Evolutionary conservation across 140 eudicot species (phyloP), one percentile per base, ranked within the genome.

Genomic region (Ambrosia hybrid): DNA sequence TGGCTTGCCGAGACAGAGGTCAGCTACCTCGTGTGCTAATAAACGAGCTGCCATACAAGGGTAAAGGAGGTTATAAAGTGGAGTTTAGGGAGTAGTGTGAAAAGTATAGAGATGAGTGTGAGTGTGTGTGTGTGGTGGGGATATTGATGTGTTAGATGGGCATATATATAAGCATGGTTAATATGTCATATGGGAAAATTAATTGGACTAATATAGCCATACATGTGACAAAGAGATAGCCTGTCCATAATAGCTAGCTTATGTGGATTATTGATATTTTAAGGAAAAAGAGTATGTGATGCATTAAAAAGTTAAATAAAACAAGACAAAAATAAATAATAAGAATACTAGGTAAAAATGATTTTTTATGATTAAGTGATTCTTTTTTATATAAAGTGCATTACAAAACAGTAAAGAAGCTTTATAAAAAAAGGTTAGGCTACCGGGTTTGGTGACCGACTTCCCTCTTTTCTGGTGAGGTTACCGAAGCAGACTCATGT

Each of bases 1-100:
- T 51, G 95, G 98, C 74, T 92, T 92, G 75, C 98, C 98, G 57
- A 92, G 79, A 61, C 98, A 92, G 79, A 92, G 95, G 79, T 92
- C 98, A 63, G 95, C 83, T 74, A 89, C 91, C 85, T 78, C 88
- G 65, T 83, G 81, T 60, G 80, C 72, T 51, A 85, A 71, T 9
- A 92, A 76, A 43, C 89, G 85, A 80, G 57, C 87, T 85, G 96
- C 96, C 96, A 89, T 92, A 74, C 89, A 85, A 13, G 26, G 57
- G n/a, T 63, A 7, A 46, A 55, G 38, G 65, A 14, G 34, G 30
- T 58, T 72, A 11, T 61, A 11, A 14, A 14, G 33, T 38, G 57
- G 33, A 10, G 13, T 17, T 2, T 51, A 13, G 12, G 72, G 72
- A 62, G 49, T 13, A 3, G 17, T 3, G 15, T 37, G 7, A 49